These are phyloP conservation scores for Limonium bicolor DNA, from an alignment of 148 eudicot genomes.

Conservation along the genomic window DNA sequence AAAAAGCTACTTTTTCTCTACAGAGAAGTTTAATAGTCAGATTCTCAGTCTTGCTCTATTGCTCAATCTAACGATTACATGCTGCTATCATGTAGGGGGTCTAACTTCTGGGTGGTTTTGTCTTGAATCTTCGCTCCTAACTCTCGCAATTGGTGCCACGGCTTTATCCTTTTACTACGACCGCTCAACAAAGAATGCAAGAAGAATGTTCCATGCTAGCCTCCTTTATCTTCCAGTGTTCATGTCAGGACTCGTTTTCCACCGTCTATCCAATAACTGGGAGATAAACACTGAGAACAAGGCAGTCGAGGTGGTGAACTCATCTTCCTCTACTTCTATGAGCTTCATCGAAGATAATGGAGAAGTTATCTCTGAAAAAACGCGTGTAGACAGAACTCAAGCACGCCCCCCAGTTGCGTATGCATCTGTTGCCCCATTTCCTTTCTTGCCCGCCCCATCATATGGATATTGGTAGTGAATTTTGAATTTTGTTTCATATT, in stretches of 20 bases:
- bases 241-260: constrained; percentile 85
- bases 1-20: neutral
- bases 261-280: constrained; percentile 47
- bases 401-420: constrained; percentile 73
- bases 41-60: too few relatives aligned
- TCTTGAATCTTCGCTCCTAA: constrained; percentile 64
- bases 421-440: constrained; percentile 93
- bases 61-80: too few relatives aligned
- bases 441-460: constrained; percentile 85
- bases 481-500: neutral
- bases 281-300: constrained; percentile 15
- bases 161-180: constrained; percentile 50
- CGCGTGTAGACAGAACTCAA: constrained; percentile 3
- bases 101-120: constrained; percentile 96
- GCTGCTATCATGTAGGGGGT: constrained; percentile 49
- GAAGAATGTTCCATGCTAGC: constrained; percentile 92
- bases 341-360: constrained; percentile 6
- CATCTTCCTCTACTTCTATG: too few relatives aligned
- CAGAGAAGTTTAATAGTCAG: neutral
- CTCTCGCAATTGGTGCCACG: constrained; percentile 63
- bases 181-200: constrained; percentile 62
- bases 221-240: constrained; percentile 92
- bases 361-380: constrained; percentile 8
- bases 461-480: constrained; percentile 13
- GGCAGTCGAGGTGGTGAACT: constrained; percentile 1